Conservation (phyloP, 2,329 filamentous ascomycete genomes). For the Pseudocercospora macadamiae region DNA sequence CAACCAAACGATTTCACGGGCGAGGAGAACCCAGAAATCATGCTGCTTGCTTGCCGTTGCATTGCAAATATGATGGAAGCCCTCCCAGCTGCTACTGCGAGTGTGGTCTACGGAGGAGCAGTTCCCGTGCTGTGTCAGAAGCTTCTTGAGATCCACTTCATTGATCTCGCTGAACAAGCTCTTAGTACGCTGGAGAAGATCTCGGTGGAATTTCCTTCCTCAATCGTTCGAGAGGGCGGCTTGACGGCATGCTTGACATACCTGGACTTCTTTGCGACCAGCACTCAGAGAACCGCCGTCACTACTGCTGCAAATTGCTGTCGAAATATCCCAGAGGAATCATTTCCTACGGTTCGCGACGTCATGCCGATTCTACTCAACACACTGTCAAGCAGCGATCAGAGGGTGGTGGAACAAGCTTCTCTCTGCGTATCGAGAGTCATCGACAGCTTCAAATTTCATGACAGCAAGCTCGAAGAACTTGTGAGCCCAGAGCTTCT, state of each 20-base stretch:
- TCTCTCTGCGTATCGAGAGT: constrained; percentile 94
- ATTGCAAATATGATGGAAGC: constrained; percentile 98
- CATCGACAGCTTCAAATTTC: constrained; percentile 93
- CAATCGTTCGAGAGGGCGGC: constrained; percentile 93
- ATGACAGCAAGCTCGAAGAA: constrained; percentile 85
- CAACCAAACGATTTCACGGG: constrained; percentile 77
- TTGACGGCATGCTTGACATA: constrained; percentile 94
- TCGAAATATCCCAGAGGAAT: constrained; percentile 92
- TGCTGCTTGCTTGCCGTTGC: constrained; percentile 94
- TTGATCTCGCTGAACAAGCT: constrained; percentile 95
- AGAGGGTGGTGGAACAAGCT: constrained; percentile 94
- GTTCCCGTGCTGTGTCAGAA: constrained; percentile 95
- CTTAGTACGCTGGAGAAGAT: constrained; percentile 97
- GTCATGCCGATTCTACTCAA: constrained; percentile 95
- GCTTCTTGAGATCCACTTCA: constrained; percentile 92
- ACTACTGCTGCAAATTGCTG: constrained; percentile 98
- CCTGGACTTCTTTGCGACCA: constrained; percentile 95
- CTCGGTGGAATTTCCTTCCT: constrained; percentile 90
- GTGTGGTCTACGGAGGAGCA: constrained; percentile 95
- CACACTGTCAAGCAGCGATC: constrained; percentile 88
- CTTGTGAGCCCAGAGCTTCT: constrained; percentile 87
- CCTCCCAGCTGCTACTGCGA: constrained; percentile 85
- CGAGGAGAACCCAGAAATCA: constrained; percentile 93
- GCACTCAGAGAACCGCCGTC: constrained; percentile 93
- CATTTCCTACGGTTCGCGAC: constrained; percentile 85